phyloP scores from a whole-genome alignment of 345 rosid species.

The Heritiera fomes region DNA sequence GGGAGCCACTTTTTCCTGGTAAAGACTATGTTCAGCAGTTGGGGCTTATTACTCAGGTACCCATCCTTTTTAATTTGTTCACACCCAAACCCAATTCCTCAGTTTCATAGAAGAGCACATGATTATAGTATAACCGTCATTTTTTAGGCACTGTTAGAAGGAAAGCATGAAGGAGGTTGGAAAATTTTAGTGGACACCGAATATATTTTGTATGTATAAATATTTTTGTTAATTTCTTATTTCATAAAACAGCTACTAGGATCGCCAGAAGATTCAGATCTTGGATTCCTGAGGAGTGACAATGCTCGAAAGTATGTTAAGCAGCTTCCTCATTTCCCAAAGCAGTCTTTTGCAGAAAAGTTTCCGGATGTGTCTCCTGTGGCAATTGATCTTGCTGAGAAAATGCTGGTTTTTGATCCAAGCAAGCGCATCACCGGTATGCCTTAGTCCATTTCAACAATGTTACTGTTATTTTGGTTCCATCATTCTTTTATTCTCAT shows the following conservation, averaged over 20 bases:
- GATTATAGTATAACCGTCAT: background rate
- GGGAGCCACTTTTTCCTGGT: conserved; percentile 80
- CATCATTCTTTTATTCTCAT: conserved; percentile 7
- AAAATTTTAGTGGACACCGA: background rate
- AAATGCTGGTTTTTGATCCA: conserved; percentile 83
- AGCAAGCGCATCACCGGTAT: conserved; percentile 76
- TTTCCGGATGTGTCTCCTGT: conserved; percentile 59
- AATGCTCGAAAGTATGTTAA: conserved; percentile 73
- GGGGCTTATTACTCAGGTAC: conserved; percentile 77
- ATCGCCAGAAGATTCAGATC: conserved; percentile 80
- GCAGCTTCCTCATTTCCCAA: conserved; percentile 68
- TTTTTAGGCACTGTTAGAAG: background rate
- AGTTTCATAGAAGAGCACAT: background rate
- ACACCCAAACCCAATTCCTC: conserved; percentile 12
- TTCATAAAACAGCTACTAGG: conserved; percentile 57
- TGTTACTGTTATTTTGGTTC: background rate
- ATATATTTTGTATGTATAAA: background rate
- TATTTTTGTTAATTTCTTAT: background rate
- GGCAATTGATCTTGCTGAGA: conserved; percentile 79
- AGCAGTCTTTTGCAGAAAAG: conserved; percentile 60
- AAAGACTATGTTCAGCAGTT: conserved; percentile 87
- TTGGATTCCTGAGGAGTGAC: conserved; percentile 78
- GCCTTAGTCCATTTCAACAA: background rate
- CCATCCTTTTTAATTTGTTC: conserved; percentile 1
- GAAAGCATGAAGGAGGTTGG: conserved; percentile 10